Conservation (phyloP, 257 asterid species). For the Solanum megistacrolobum region DNA sequence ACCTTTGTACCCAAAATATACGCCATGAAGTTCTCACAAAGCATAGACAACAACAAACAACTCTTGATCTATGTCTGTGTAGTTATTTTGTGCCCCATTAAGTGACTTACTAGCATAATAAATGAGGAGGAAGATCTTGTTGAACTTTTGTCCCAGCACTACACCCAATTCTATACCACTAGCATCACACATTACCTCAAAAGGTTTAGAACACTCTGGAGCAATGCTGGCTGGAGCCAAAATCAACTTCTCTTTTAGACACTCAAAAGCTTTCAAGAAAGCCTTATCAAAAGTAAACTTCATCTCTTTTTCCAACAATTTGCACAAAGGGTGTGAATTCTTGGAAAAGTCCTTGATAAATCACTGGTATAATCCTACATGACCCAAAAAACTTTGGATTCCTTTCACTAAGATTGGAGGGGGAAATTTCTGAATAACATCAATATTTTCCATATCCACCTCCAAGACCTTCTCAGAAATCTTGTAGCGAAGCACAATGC, state of each 20-base stretch:
- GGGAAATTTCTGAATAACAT: not conserved
- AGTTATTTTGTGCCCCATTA: not conserved
- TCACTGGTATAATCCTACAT: not conserved
- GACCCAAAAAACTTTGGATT: not conserved
- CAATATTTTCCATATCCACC: not conserved
- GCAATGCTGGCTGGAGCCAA: not conserved
- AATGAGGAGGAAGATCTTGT: not conserved
- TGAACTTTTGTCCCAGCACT: not conserved
- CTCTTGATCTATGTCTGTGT: not conserved
- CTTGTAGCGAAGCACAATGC: not conserved
- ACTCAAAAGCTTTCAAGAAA: not conserved
- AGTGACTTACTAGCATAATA: not conserved
- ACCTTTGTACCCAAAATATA: not conserved
- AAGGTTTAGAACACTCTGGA: not conserved
- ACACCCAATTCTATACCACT: not conserved
- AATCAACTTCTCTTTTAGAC: not conserved
- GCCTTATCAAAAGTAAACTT: not conserved
- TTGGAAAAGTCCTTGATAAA: not conserved
- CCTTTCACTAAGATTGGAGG: not conserved
- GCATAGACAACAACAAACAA: not conserved
- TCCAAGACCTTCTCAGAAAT: not conserved
- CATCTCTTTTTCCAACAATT: not conserved
- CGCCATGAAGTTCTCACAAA: not conserved
- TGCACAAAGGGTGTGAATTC: not conserved
- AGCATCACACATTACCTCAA: not conserved